phyloP scores from a whole-genome alignment of 257 asterid species.

The Cordia subcordata region DNA sequence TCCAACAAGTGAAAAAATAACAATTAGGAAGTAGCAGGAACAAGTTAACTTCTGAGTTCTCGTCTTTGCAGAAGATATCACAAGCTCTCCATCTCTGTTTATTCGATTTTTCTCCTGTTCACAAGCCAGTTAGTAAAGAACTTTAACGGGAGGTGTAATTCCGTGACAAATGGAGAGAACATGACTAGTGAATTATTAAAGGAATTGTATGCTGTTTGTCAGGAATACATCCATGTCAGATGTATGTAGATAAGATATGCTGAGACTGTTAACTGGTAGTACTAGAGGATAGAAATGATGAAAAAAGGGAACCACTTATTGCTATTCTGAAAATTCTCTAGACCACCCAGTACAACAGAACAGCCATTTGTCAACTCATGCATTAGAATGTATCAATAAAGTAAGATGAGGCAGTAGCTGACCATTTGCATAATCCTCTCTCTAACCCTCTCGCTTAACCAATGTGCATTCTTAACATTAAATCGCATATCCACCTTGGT shows the following conservation, averaged over 20 bases:
- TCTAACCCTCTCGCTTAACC: conserved; percentile 80
- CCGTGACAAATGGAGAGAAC: not conserved
- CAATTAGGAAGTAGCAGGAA: conserved; percentile 11
- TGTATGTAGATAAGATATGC: too few relatives aligned
- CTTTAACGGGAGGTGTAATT: not conserved
- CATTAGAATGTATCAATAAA: not conserved
- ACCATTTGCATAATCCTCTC: conserved; percentile 89
- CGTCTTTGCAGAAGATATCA: conserved; percentile 81
- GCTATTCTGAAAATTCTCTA: too few relatives aligned
- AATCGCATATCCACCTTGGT: conserved; percentile 98
- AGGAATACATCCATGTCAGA: too few relatives aligned
- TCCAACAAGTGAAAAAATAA: conserved; percentile 12
- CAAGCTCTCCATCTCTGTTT: conserved; percentile 85
- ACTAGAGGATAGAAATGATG: too few relatives aligned
- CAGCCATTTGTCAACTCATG: not conserved
- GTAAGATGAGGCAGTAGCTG: conserved; percentile 17
- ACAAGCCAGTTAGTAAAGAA: conserved; percentile 7
- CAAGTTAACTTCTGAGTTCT: conserved; percentile 71
- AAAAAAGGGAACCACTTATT: not conserved
- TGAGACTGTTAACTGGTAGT: too few relatives aligned
- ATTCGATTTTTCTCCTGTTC: conserved; percentile 86
- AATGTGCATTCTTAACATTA: conserved; percentile 64
- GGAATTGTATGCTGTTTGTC: too few relatives aligned
- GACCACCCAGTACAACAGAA: not conserved
- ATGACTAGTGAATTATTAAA: too few relatives aligned